Evolutionary conservation across 345 rosid genomes (phyloP).

Genomic region (Jatropha curcas): DNA sequence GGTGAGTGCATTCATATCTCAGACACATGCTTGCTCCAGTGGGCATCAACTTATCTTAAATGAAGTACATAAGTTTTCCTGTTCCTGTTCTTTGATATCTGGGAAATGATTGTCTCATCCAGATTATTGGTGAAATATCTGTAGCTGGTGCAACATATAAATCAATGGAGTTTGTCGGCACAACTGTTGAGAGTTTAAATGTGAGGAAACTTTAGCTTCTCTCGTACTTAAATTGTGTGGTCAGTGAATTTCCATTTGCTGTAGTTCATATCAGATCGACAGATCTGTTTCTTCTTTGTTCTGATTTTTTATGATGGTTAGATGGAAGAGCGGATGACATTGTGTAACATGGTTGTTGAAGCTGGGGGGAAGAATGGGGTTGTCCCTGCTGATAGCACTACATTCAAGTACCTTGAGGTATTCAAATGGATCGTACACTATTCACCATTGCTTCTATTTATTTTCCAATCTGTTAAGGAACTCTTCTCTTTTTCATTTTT

Average conservation of each 20-base stretch:
- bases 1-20: slow-evolving; percentile 45
- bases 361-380: slow-evolving; percentile 99
- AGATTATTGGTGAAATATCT: slow-evolving; percentile 98
- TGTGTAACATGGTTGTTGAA: slow-evolving; percentile 97
- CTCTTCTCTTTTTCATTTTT: no score
- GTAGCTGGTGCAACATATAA: slow-evolving; percentile 97
- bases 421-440: not conserved
- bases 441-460: not conserved
- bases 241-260: not conserved
- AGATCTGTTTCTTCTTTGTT: slow-evolving; percentile 3
- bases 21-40: not conserved
- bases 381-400: slow-evolving; percentile 87
- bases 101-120: slow-evolving; percentile 7
- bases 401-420: slow-evolving; percentile 90
- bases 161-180: slow-evolving; percentile 93
- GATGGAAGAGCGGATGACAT: slow-evolving; percentile 99
- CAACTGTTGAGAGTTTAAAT: slow-evolving; percentile 78
- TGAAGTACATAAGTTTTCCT: not conserved
- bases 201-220: slow-evolving; percentile 44
- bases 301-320: slow-evolving; percentile 29
- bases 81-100: not conserved
- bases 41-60: not conserved
- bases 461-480: not conserved
- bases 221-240: not conserved
- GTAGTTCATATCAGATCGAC: not conserved